These are phyloP conservation scores for Dichotomocladium elegans DNA, from an alignment of 371 early-diverging fungal species.

Conservation along the genomic window DNA sequence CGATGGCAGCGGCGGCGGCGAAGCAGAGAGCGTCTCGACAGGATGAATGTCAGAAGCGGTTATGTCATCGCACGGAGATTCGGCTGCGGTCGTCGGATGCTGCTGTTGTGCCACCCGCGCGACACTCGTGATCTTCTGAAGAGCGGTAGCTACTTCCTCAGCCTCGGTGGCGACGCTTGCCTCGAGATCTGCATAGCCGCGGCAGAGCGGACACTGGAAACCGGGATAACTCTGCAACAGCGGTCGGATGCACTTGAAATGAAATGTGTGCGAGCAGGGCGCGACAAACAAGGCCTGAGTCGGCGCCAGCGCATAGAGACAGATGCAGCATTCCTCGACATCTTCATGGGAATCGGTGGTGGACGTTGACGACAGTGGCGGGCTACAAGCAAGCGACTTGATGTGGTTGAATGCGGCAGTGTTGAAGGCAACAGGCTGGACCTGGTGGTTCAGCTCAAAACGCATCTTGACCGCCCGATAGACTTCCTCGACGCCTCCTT, in stretches of 20 bases:
- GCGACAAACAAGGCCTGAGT: constrained; percentile 93
- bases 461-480: constrained; percentile 78
- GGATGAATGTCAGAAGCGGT: neutral
- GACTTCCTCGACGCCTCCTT: constrained; percentile 73
- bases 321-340: constrained; percentile 89
- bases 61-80: neutral
- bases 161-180: constrained; percentile 77
- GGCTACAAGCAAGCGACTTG: constrained; percentile 6
- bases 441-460: constrained; percentile 67
- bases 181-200: constrained; percentile 89
- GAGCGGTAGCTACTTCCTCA: constrained; percentile 35
- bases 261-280: constrained; percentile 93
- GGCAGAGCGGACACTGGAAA: constrained; percentile 91
- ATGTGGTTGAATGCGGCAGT: constrained; percentile 25
- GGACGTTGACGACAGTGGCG: neutral
- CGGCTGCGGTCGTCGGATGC: neutral
- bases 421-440: constrained; percentile 17
- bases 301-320: constrained; percentile 82
- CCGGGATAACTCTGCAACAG: constrained; percentile 70
- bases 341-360: neutral
- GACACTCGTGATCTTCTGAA: too few relatives aligned
- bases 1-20: neutral
- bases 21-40: neutral
- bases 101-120: neutral
- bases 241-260: constrained; percentile 88